Conservation (phyloP, 176 grass and related monocot genomes). For the Secale cereale region DNA sequence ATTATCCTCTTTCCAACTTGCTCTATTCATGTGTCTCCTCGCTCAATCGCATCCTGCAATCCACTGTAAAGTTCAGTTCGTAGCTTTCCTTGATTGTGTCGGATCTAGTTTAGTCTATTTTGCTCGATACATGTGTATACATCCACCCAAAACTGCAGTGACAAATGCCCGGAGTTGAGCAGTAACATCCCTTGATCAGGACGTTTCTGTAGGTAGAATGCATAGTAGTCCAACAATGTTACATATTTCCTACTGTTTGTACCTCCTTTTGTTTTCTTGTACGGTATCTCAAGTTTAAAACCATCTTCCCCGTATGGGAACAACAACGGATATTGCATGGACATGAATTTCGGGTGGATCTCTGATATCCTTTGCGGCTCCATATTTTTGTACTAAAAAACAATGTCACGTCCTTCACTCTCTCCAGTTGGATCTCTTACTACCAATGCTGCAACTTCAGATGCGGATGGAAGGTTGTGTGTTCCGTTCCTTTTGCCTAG, state of each 20-base stretch:
- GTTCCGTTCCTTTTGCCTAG: background rate
- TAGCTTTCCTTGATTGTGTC: background rate
- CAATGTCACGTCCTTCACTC: too few species aligned
- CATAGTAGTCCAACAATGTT: background rate
- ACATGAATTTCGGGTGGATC: too few species aligned
- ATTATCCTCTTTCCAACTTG: slow-evolving; percentile 2
- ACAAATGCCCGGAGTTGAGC: background rate
- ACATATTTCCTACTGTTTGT: background rate
- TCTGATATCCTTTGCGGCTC: too few species aligned
- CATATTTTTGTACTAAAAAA: too few species aligned
- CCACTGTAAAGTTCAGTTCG: background rate
- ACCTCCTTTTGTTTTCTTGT: background rate
- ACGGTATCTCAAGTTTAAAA: background rate
- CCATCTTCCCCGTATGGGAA: too few species aligned
- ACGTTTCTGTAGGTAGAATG: background rate
- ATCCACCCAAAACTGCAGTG: background rate
- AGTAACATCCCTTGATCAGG: background rate
- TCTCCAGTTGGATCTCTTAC: background rate
- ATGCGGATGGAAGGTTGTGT: background rate
- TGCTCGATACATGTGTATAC: background rate
- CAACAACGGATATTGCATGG: too few species aligned
- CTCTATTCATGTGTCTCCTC: background rate
- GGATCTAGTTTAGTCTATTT: background rate
- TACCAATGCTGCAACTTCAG: background rate
- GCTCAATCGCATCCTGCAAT: background rate